Evolutionary conservation across 768 basidiomycete species (phyloP), one percentile per base, ranked within the genome.

Genomic region (Trametes cubensis): DNA sequence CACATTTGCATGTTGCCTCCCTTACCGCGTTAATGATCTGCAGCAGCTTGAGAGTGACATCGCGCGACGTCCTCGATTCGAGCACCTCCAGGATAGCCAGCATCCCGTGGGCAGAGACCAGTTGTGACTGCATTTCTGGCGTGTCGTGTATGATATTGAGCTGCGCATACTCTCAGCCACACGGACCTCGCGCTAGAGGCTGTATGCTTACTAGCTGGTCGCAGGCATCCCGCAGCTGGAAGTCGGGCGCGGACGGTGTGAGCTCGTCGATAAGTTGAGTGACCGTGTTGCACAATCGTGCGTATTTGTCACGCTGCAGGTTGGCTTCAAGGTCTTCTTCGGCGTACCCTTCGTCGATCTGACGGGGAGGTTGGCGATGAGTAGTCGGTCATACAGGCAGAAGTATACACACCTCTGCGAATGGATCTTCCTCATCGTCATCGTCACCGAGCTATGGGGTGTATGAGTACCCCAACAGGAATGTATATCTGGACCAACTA

Each of bases 81-180:
- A 99, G 77, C 0, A 97, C 92, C 72, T 98, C 95, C 66, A 98
- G 75, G 62, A 98, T 90, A 0, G 94, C 95, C 11, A 98, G 81
- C 89, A 97, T 90, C 0, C 97, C 97, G 75, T 98, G 97, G 0
- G 90, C 87, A 17, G 90, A 90, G 14, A 98, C 91, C 30, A 99
- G 82, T 65, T 98, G 95, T 21, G 80, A 75, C 68, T 92, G 87
- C 83, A 96, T 91, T 66, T 96, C 94, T 6, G 91, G 89, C 0
- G 86, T 82, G 40, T 92, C 92, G 30, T 83, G 79, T 66, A 95
- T 81, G 68, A 96, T 88, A 39, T 72, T 79, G 51, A 94, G 75
- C 95, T 96, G 55, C 6, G 39, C n/a, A 48, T 3, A 41, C 4
- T 7, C 15, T 42, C 8, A 25, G 42, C 13, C 13, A 1, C 26